Base-by-base conservation (phyloP, 2,329 filamentous ascomycete species). In the Fusarium torulosum region DNA sequence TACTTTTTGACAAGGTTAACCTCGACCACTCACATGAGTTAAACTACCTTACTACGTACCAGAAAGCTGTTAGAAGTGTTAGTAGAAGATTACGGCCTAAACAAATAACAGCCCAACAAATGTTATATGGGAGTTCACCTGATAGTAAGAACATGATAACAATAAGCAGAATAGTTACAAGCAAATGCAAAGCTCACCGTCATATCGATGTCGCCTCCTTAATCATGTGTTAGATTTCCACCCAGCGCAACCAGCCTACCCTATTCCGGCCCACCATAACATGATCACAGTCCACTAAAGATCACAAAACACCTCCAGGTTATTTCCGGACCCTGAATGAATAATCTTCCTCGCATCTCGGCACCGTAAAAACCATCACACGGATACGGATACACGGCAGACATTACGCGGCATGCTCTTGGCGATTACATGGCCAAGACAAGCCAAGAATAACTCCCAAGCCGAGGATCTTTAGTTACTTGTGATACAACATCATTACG, bases 301-400 rank as follows among this genome's bases (percentile, higher is more conserved):
- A 25, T 20, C 21, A 21, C 33, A 29, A 42, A 57, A 19, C 20
- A 35, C 29, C 6, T 29, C 27, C 27, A 29, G 10, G 5, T 13
- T 55, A 55, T 62, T 63, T 33, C 46, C 51, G 58, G 53, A 55
- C 53, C 58, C 46, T 43, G 29, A 35, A 51, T 62, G 45, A 40
- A 31, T 23, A 17, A 19, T 29, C 38, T 27, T 31, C 27, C 19
- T 38, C 44, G 51, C 33, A 17, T 37, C 19, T 56, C 53, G 27
- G 20, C 42, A 46, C 25, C 47, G 44, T 45, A 27, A 47, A 54
- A 40, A 37, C 50, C 46, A 44, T 63, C 33, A 42, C 33, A 42
- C 25, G 8, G 25, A 9, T 43, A 38, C 65, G 60, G 60, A 56
- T 69, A 38, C 19, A 50, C 66, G 66, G 66, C 66, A 53, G 43